These are phyloP conservation scores for Blastocystis sp. DNA, from an alignment of 352 stramenopile species.

Conservation along the genomic window DNA sequence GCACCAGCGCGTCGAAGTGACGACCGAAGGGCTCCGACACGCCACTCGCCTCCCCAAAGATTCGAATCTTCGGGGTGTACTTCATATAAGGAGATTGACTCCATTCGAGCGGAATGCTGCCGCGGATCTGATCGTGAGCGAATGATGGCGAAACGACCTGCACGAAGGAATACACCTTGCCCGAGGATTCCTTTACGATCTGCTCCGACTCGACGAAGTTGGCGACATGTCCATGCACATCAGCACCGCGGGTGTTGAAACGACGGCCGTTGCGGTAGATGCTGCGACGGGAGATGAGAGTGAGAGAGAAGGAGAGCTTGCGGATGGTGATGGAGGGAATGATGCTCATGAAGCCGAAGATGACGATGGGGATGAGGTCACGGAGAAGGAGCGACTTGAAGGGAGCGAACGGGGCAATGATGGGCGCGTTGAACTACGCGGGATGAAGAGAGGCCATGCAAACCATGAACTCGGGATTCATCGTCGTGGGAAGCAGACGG, in stretches of 20 bases:
- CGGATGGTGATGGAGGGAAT: constrained; percentile 74
- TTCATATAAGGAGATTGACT: constrained; percentile 82
- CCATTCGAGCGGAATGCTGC: constrained; percentile 90
- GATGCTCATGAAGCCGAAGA: constrained; percentile 77
- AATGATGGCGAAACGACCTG: constrained; percentile 67
- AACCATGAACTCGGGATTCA: constrained; percentile 30
- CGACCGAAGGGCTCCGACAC: constrained; percentile 69
- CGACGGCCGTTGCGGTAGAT: constrained; percentile 81
- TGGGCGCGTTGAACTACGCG: constrained; percentile 63
- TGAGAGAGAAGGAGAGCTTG: constrained; percentile 75
- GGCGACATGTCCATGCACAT: constrained; percentile 83
- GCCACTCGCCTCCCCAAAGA: constrained; percentile 74
- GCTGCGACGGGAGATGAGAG: constrained; percentile 79
- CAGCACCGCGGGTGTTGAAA: constrained; percentile 87
- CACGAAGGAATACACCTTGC: constrained; percentile 76
- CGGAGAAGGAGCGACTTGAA: constrained; percentile 49
- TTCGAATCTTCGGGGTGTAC: constrained; percentile 85
- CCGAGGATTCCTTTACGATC: constrained; percentile 79
- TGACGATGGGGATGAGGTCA: constrained; percentile 76
- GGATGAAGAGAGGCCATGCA: too few species aligned
- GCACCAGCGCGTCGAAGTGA: constrained; percentile 73
- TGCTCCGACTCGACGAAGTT: constrained; percentile 93
- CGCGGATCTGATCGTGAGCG: constrained; percentile 78
- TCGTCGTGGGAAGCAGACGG: constrained; percentile 32
- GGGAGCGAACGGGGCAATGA: constrained; percentile 71